phyloP scores from a whole-genome alignment of 495 filamentous ascomycete genomes.

The Lasiosphaeriaceae sp. region DNA sequence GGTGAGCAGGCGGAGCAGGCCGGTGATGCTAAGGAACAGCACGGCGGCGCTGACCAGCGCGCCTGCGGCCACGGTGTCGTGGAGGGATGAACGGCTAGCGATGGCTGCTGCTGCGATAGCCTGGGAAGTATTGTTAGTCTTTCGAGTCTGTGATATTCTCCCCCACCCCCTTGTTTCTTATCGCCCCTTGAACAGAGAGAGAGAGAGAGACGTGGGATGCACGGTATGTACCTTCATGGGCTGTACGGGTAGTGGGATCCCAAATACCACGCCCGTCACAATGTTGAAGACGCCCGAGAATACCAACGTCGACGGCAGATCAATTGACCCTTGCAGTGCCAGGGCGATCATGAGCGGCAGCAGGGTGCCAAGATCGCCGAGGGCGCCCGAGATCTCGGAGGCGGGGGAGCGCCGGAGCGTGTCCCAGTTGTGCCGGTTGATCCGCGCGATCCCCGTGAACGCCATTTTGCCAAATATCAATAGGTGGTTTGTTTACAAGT shows the following conservation, averaged over 20 bases:
- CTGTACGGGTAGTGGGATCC: slow-evolving; percentile 81
- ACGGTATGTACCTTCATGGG: slow-evolving; percentile 60
- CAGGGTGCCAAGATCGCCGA: slow-evolving; percentile 89
- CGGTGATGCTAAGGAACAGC: slow-evolving; percentile 70
- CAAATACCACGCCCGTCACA: slow-evolving; percentile 73
- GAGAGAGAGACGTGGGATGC: slow-evolving; percentile 14
- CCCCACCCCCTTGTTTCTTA: too few species aligned
- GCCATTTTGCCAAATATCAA: too few species aligned
- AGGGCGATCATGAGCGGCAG: slow-evolving; percentile 85
- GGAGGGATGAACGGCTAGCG: slow-evolving; percentile 54
- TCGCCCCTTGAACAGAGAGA: slow-evolving; percentile 19
- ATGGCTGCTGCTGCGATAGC: slow-evolving; percentile 88
- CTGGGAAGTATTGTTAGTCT: slow-evolving; percentile 41
- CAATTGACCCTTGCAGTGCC: slow-evolving; percentile 67
- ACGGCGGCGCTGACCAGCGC: slow-evolving; percentile 69
- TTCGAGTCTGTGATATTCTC: too few species aligned
- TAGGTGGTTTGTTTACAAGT: too few species aligned
- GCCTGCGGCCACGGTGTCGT: slow-evolving; percentile 73
- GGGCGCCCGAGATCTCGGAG: slow-evolving; percentile 80
- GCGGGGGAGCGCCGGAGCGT: slow-evolving; percentile 52
- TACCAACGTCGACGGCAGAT: slow-evolving; percentile 76
- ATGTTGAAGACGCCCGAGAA: slow-evolving; percentile 88
- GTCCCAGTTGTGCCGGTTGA: slow-evolving; percentile 42
- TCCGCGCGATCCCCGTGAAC: slow-evolving; percentile 20
- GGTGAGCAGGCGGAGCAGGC: slow-evolving; percentile 66